These are phyloP conservation scores for Chalaropsis ovoidea DNA, from an alignment of 2,329 filamentous ascomycete species.

Conservation along the genomic window DNA sequence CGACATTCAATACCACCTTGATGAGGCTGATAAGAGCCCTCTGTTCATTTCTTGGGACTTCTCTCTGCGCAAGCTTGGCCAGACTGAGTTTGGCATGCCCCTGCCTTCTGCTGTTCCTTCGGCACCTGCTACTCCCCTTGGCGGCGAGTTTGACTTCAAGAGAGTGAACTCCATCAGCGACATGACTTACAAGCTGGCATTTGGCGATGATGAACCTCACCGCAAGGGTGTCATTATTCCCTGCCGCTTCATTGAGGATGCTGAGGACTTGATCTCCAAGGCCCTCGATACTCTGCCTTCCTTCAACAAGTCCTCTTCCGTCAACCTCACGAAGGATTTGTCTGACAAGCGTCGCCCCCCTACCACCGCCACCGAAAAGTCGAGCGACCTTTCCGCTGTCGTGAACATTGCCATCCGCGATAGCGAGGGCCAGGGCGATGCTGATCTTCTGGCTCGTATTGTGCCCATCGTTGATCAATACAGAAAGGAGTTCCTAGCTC, in stretches of 20 bases:
- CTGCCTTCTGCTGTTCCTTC: constrained; percentile 72
- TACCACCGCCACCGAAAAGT: constrained; percentile 37
- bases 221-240: constrained; percentile 92
- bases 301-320: constrained; percentile 42
- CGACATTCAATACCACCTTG: constrained; percentile 78
- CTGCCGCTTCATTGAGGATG: constrained; percentile 86
- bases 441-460: constrained; percentile 68
- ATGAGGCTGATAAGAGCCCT: constrained; percentile 56
- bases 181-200: constrained; percentile 67
- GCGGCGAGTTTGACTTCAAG: constrained; percentile 56
- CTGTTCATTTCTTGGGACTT: constrained; percentile 94
- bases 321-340: constrained; percentile 57
- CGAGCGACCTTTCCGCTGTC: constrained; percentile 79
- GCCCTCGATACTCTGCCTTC: constrained; percentile 74
- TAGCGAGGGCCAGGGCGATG: constrained; percentile 71
- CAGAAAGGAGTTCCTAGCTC: constrained; percentile 73
- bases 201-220: constrained; percentile 60
- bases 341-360: constrained; percentile 59
- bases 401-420: constrained; percentile 88
- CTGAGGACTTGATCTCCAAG: constrained; percentile 73
- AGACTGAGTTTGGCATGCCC: constrained; percentile 78
- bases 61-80: constrained; percentile 80
- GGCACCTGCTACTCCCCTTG: constrained; percentile 62
- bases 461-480: constrained; percentile 63
- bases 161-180: constrained; percentile 92